Evolutionary conservation across 1,284 basidiomycete genomes (phyloP), one percentile per base, ranked within the genome.

Genomic region (Boletus semigastroideus): DNA sequence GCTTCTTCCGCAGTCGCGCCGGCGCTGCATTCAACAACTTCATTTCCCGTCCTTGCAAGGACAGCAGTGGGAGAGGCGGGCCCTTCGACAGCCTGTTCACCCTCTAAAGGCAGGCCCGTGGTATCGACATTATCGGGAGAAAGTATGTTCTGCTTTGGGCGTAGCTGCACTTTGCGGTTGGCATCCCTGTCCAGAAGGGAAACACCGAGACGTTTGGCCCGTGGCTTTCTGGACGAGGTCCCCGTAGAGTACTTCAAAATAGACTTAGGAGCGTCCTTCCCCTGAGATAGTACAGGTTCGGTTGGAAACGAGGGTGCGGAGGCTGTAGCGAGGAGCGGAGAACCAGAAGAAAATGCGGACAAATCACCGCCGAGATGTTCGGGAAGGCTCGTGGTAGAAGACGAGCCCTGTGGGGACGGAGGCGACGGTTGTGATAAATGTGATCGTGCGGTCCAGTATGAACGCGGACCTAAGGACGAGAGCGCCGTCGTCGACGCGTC

Each of bases 41-140:
- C 76, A 36, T 64, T 68, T 17, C 78, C 76, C 1, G 74, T 74
- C 40, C 87, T 74, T 42, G 76, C 71, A 27, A 90, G 73, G 7
- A 90, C 87, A 51, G 82, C 78, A 9, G 62, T 58, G 0, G 86
- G 86, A 30, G 83, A 71, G 5, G 68, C 80, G 34, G 84, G 79
- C 9, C 59, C 58, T 28, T 71, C 59, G 30, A 46, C 63, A 42
- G 33, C 55, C 56, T 17, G 50, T 27, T 30, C 49, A 54, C 71
- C 70, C 42, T 75, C 75, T 17, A 67, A 70, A 22, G 57, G 44
- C 20, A 38, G 31, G 16, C 39, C 27, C 36, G 37, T 20, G 5
- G n/a, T 27, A 3, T 46, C 46, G 5, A 33, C 43, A 37, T 20
- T 48, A 51, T 42, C n/a, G 38, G 30, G n/a, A n/a, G 38, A 27